Conservation (phyloP, 805 yeast species). For the Zygoascus bituminiphila region DNA sequence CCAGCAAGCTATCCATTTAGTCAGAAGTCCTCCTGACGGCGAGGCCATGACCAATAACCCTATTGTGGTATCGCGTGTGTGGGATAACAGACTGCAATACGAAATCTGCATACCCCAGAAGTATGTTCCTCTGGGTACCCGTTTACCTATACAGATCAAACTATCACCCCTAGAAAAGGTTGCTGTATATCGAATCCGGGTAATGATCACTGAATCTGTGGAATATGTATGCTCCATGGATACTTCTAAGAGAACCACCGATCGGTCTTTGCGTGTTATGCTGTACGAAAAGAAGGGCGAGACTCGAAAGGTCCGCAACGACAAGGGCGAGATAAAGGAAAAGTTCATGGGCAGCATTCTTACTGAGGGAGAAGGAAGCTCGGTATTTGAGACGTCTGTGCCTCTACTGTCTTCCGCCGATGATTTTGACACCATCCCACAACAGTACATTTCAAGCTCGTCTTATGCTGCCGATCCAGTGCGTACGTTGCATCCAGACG, state of each 20-base stretch:
- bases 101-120: slow-evolving; percentile 89
- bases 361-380: slow-evolving; percentile 1
- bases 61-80: slow-evolving; percentile 76
- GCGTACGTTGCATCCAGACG: slow-evolving; percentile 57
- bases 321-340: slow-evolving; percentile 1
- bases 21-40: slow-evolving; percentile 65
- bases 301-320: slow-evolving; percentile 9
- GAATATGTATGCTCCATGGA: slow-evolving; percentile 89
- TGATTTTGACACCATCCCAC: slow-evolving; percentile 3
- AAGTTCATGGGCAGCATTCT: slow-evolving; percentile 11
- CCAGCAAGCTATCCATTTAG: slow-evolving; percentile 51
- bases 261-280: slow-evolving; percentile 27
- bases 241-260: slow-evolving; percentile 61
- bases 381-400: slow-evolving; percentile 4
- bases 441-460: neutral
- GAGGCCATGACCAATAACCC: slow-evolving; percentile 84
- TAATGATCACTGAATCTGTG: slow-evolving; percentile 76
- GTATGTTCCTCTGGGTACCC: slow-evolving; percentile 74
- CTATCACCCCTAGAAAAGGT: slow-evolving; percentile 85
- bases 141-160: slow-evolving; percentile 74
- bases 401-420: slow-evolving; percentile 11
- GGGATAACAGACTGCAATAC: slow-evolving; percentile 88
- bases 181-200: slow-evolving; percentile 75
- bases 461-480: neutral
- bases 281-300: slow-evolving; percentile 56